Base-by-base conservation (phyloP, 805 yeast genomes). In the Candida orba region DNA sequence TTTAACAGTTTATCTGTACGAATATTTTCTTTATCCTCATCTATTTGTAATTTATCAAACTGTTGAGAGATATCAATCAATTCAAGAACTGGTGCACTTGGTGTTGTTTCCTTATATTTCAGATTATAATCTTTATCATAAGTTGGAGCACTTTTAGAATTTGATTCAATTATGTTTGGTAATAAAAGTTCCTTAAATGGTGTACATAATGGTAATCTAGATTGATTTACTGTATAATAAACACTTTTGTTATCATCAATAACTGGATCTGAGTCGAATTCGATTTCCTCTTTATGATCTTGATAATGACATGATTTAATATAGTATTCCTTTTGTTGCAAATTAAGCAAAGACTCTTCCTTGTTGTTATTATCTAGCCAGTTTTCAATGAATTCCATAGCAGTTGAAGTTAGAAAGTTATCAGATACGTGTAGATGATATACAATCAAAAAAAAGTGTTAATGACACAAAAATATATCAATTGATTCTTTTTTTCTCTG, bases 341-440 rank as follows among this genome's bases (percentile, higher is more conserved):
- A 25, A 13, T 44, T 29, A 10, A 42, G 33, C 15, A 25, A 23
- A n/a, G 44, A 40, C 17, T 38, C 40, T 27, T 40, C 49, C 23
- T 6, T 13, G 23, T 23, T 15, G 31, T 31, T 45, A 17, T 17
- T 38, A 10, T 48, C 45, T 37, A 48, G 47, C 51, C 51, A 48
- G 8, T 41, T 24, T 3, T 45, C 47, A 34, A 48, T 45, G 18
- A 25, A 34, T 18, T 40, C 39, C 46, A 43, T 43, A 31, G 36
- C 34, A 14, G 29, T 20, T 27, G 4, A 27, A 10, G 6, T 10
- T 27, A 25, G 22, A 33, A 12, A 33, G 8, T 10, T 14, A 5
- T 14, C 6, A 14, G 32, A 7, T 15, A 7, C n/a, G 9, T 10
- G 18, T n/a, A 31, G 17, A 15, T 17, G 17, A 15, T 17, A 31